These are phyloP conservation scores for Mucor mucedo DNA, from an alignment of 371 early-diverging fungal genomes.

Conservation along the genomic window DNA sequence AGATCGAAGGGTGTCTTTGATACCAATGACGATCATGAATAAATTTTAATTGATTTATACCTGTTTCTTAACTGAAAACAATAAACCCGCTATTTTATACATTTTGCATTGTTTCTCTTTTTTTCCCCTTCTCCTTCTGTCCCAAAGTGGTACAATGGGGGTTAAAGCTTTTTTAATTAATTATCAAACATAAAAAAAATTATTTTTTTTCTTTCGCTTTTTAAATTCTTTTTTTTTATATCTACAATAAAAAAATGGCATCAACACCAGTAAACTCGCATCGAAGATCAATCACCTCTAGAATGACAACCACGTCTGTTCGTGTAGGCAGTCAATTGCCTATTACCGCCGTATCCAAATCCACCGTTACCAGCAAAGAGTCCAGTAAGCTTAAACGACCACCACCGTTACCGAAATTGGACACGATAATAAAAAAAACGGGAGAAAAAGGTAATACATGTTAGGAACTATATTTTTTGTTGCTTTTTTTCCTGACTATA, in stretches of 20 bases:
- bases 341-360: background rate
- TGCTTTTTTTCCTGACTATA: background rate
- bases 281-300: background rate
- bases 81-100: too few species aligned
- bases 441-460: background rate
- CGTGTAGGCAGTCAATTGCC: conserved; percentile 11
- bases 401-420: background rate
- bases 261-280: conserved; percentile 6
- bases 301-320: conserved; percentile 21
- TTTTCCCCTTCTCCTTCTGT: background rate
- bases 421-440: background rate
- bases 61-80: background rate
- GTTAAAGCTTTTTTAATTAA: background rate
- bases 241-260: background rate
- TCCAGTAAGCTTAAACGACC: background rate
- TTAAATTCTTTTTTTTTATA: background rate
- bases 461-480: background rate
- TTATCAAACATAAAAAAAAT: background rate
- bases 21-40: conserved; percentile 49
- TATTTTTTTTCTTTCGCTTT: background rate
- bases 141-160: background rate
- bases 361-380: background rate
- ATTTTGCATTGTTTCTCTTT: conserved; percentile 1
- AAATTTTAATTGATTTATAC: background rate
- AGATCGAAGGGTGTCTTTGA: conserved; percentile 57